phyloP scores from a whole-genome alignment of 2,329 filamentous ascomycete genomes.

The Diaporthe eres region DNA sequence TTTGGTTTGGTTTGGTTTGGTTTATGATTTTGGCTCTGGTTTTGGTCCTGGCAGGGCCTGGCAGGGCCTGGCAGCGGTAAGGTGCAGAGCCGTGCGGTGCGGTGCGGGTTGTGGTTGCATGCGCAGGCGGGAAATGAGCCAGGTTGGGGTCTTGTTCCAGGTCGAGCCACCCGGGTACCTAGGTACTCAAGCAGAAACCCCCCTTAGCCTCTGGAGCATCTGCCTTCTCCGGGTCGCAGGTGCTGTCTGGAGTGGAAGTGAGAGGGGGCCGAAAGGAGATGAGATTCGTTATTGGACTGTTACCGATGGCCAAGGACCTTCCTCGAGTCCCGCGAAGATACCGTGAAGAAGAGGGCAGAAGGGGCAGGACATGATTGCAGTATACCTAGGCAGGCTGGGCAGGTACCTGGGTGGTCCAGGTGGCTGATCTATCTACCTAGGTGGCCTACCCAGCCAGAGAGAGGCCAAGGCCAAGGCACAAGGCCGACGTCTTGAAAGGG shows the following conservation, averaged over 20 bases:
- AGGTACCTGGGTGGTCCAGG: not conserved
- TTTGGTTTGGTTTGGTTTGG: conserved; percentile 17
- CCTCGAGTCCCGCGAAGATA: not conserved
- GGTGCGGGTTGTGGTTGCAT: not conserved
- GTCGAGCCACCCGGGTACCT: conserved; percentile 25
- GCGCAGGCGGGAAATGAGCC: conserved; percentile 33
- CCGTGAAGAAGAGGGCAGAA: not conserved
- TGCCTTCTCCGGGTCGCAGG: not conserved
- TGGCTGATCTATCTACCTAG: not conserved
- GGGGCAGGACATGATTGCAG: not conserved
- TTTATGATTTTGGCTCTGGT: not conserved
- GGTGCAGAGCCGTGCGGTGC: conserved; percentile 19
- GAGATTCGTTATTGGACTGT: conserved; percentile 16
- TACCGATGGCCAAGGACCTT: not conserved
- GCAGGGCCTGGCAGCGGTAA: conserved; percentile 18
- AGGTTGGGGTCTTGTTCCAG: conserved; percentile 37
- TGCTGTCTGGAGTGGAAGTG: conserved; percentile 12
- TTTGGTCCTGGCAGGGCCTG: conserved; percentile 3
- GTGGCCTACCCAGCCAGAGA: not conserved
- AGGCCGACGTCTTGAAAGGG: conserved; percentile 18
- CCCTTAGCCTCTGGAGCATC: not conserved
- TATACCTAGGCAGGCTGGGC: not conserved
- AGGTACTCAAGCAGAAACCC: conserved; percentile 17
- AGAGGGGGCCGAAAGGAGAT: conserved; percentile 13
- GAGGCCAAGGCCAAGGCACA: not conserved